These are phyloP conservation scores for Trichocladium uniseriatum DNA, from an alignment of 495 filamentous ascomycete genomes.

Conservation along the genomic window DNA sequence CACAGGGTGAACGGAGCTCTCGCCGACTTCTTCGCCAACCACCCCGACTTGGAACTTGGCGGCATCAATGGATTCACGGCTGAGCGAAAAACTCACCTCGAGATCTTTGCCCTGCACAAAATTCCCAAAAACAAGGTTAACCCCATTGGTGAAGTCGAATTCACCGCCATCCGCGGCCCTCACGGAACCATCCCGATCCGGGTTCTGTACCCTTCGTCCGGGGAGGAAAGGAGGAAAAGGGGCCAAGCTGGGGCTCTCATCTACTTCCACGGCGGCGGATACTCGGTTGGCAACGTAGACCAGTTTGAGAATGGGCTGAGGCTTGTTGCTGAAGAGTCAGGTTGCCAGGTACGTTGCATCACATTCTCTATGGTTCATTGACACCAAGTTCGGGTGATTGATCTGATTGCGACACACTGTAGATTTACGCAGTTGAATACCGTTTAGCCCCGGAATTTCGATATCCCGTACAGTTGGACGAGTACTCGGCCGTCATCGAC, in stretches of 20 bases:
- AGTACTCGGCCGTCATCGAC: conserved; percentile 25
- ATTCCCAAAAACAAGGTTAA: conserved; percentile 12
- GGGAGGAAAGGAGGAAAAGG: not conserved
- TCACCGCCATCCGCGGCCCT: conserved; percentile 29
- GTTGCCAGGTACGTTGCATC: conserved; percentile 9
- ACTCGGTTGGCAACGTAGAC: conserved; percentile 29
- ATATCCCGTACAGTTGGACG: conserved; percentile 28
- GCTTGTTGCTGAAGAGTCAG: conserved; percentile 19
- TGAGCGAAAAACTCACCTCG: conserved; percentile 25
- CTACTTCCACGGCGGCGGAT: conserved; percentile 37
- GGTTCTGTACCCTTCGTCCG: conserved; percentile 22
- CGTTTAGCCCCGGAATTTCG: conserved; percentile 31
- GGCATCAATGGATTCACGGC: conserved; percentile 19
- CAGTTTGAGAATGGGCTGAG: conserved; percentile 33
- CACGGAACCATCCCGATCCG: conserved; percentile 30
- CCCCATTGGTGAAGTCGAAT: conserved; percentile 25
- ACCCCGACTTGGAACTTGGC: conserved; percentile 16
- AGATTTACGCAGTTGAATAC: conserved; percentile 29
- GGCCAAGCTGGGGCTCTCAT: conserved; percentile 21
- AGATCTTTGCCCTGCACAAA: conserved; percentile 26
- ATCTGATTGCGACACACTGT: not conserved
- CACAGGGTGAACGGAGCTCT: conserved; percentile 2
- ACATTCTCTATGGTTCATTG: too few species aligned
- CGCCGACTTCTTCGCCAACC: conserved; percentile 7
- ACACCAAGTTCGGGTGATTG: not conserved